Evolutionary conservation across 1,139 yeast species (phyloP).

Genomic region (Lodderomyces jiufengensis): DNA sequence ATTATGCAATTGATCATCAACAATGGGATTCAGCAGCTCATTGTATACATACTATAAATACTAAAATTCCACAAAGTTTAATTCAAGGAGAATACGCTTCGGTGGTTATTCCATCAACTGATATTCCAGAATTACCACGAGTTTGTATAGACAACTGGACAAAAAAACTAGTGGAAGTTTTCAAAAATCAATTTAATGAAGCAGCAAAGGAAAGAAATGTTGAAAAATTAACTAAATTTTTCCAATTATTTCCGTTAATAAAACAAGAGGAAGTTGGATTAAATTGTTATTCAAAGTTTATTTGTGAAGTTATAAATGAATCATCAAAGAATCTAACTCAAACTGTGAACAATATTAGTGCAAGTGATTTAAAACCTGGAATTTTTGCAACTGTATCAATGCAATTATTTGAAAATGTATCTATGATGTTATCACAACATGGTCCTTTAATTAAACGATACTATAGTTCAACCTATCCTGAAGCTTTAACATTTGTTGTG

Average conservation of each 20-base stretch:
- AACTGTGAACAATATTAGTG: constrained; percentile 32
- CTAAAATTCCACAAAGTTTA: constrained; percentile 50
- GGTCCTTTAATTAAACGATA: constrained; percentile 70
- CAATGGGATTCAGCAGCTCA: constrained; percentile 74
- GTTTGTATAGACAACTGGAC: constrained; percentile 58
- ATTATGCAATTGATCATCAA: constrained; percentile 60
- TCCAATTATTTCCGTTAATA: constrained; percentile 84
- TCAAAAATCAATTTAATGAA: constrained; percentile 57
- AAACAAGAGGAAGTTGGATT: constrained; percentile 72
- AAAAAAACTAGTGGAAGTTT: constrained; percentile 52
- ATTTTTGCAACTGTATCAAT: constrained; percentile 68
- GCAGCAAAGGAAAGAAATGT: constrained; percentile 71
- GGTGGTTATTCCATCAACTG: constrained; percentile 84
- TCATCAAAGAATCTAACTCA: constrained; percentile 63
- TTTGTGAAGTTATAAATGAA: constrained; percentile 78
- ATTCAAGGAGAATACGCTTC: constrained; percentile 70
- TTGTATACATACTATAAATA: constrained; percentile 51
- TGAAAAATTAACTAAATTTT: constrained; percentile 67
- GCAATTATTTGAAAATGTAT: constrained; percentile 78
- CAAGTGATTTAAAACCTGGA: constrained; percentile 34
- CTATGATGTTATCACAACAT: constrained; percentile 83
- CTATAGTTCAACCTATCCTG: constrained; percentile 52
- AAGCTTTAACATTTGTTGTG: constrained; percentile 65
- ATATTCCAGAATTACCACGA: constrained; percentile 79
- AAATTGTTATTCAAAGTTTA: constrained; percentile 76